Evolutionary conservation across 129 eudicot genomes (phyloP).

Genomic region (Oenanthe sinensis): DNA sequence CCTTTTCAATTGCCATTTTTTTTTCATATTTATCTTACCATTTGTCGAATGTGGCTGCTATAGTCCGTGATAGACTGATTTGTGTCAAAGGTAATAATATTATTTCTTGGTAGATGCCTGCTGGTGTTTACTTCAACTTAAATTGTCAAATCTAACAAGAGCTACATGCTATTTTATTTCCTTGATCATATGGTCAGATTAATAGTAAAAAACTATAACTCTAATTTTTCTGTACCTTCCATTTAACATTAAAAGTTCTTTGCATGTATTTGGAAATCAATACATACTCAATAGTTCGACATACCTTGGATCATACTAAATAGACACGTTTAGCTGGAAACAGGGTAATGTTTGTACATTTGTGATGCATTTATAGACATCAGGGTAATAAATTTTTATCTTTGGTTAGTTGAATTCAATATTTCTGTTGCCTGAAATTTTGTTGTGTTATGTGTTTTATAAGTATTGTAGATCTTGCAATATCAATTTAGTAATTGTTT

Average conservation of each 20-base stretch:
- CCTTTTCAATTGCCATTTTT: not conserved
- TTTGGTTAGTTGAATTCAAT: not conserved
- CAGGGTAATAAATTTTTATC: not conserved
- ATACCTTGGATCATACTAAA: not conserved
- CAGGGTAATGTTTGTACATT: not conserved
- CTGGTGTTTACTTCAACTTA: not conserved
- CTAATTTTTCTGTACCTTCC: not conserved
- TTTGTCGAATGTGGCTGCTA: not conserved
- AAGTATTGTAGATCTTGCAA: not conserved
- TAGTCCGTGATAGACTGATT: not conserved
- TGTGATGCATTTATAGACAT: not conserved
- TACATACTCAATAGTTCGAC: not conserved
- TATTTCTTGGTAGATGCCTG: not conserved
- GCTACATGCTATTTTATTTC: not conserved
- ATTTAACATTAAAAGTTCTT: not conserved
- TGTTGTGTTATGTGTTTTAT: not conserved
- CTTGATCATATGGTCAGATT: not conserved
- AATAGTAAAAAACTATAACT: not conserved
- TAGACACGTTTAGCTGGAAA: not conserved
- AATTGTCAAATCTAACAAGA: conserved; percentile 2
- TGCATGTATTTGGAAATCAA: not conserved
- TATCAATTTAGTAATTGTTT: not conserved
- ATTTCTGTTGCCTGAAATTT: not conserved
- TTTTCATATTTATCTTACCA: not conserved
- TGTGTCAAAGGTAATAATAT: not conserved